Evolutionary conservation across 208 protist genomes (phyloP), one percentile per base, ranked within the genome.

Genomic region (Trypanosoma caninum): DNA sequence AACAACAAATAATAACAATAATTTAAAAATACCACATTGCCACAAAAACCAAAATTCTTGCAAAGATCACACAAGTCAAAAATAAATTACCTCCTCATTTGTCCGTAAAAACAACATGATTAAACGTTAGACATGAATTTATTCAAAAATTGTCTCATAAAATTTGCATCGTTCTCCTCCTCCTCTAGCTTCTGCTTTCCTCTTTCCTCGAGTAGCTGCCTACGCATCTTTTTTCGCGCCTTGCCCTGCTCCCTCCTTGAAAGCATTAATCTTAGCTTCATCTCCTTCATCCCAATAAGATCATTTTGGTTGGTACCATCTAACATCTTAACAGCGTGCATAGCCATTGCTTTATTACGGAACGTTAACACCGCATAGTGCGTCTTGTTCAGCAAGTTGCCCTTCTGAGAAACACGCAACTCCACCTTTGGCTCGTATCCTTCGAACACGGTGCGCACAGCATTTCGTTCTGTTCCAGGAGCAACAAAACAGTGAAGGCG

Each of bases 301-400:
- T 92, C 89, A 31, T 80, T 76, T 59, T 93, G 84, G 62, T 93
- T 82, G 6, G 85, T 86, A 37, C 85, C 84, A 44, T 91, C 84
- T 1, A 95, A 58, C 44, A 47, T 78, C 66, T 87, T 86, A 14
- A 90, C 86, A 2, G 85, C 79, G 57, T 93, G 86, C 40, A 92
- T 57, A 10, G 84, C 86, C 74, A 91, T 83, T 10, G 86, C 74
- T 50, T 95, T 93, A 72, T 95, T 95, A 53, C 74, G 78, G 44
- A 95, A 95, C 0, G 89, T 91, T n/a, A 95, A 72, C 16, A 95
- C 89, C 5, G 89, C 89, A 64, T 78, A 95, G 57, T 93, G 89
- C 28, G 85, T 79, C 65, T 92, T 90, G 74, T 95, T 95, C 48
- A 95, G 76, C 31, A 91, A 56, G 69, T 78, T 95, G 5, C 89